These are phyloP conservation scores for Apium graveolens DNA, from an alignment of 129 eudicot species.

Conservation along the genomic window DNA sequence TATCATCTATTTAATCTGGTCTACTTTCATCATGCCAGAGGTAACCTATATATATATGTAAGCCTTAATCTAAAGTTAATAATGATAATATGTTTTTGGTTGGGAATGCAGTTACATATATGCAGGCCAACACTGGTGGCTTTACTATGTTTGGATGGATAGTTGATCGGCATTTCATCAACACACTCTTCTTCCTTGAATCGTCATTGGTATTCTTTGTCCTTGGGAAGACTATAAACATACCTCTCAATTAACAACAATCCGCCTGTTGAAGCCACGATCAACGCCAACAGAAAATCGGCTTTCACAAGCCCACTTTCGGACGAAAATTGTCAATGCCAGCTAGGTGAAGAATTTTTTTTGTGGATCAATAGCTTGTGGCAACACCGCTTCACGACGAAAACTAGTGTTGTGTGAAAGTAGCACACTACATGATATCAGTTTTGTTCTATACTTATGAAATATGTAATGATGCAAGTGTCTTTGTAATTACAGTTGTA, in stretches of 20 bases:
- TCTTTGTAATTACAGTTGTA: background rate
- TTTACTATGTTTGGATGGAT: constrained; percentile 47
- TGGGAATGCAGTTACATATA: constrained; percentile 36
- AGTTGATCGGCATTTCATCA: constrained; percentile 45
- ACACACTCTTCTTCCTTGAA: constrained; percentile 50
- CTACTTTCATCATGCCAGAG: background rate
- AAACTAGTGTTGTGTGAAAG: background rate
- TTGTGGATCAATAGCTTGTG: background rate
- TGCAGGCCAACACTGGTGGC: constrained; percentile 57
- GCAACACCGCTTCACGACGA: background rate
- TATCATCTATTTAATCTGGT: background rate
- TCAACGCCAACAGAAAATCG: background rate
- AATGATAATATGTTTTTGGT: background rate
- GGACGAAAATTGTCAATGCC: background rate
- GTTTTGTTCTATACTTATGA: background rate
- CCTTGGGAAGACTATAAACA: constrained; percentile 53
- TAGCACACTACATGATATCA: background rate
- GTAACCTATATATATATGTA: background rate
- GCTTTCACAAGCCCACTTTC: background rate
- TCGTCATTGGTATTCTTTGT: constrained; percentile 44
- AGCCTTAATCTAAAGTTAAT: background rate
- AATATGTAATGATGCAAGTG: background rate
- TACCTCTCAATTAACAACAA: constrained; percentile 25
- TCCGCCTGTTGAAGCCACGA: background rate
- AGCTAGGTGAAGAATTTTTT: background rate